Evolutionary conservation across 2,329 filamentous ascomycete species (phyloP), one percentile per base, ranked within the genome.

Genomic region (Penicillium thymicola): DNA sequence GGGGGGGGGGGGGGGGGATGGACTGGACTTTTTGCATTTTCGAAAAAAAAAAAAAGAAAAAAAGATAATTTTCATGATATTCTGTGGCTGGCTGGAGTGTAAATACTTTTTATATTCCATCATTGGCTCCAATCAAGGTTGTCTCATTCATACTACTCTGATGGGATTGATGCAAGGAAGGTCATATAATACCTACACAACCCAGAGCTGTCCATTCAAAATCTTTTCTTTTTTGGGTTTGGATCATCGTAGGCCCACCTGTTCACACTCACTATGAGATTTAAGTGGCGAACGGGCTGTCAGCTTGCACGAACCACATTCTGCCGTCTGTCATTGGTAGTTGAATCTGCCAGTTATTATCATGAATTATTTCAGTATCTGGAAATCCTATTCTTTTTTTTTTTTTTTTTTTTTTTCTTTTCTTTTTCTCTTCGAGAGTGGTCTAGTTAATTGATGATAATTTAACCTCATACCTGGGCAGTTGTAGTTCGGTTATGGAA

Each of bases 241-340:
- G 23, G 64, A 64, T 65, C 59, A 51, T 43, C 64, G 54, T 18
- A 36, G 61, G 51, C 59, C 64, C 64, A 66, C 64, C 59, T n/a
- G 60, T 65, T 65, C 59, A 58, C 50, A 60, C 58, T 52, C 6
- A 51, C 60, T 60, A 65, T 57, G 42, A 34, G 42, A 40, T 60
- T 58, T 59, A 51, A 55, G 51, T n/a, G 46, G 48, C 34, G 60
- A 54, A 64, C 60, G 56, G 63, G 43, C 58, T 60, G 34, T 10
- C n/a, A 23, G 40, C 32, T 52, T 49, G 52, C 59, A 57, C 46
- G 56, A 62, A 62, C 59, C 56, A 44, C 51, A 60, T 48, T 60
- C 36, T 30, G 10, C 27, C 16, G 8, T 8, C 28, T 34, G 38
- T 63, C 45, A 61, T 64, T 61, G 61, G 64, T 28, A n/a, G 42